Evolutionary conservation across 2,329 filamentous ascomycete genomes (phyloP).

Genomic region (Cercospora zeae-maydis): DNA sequence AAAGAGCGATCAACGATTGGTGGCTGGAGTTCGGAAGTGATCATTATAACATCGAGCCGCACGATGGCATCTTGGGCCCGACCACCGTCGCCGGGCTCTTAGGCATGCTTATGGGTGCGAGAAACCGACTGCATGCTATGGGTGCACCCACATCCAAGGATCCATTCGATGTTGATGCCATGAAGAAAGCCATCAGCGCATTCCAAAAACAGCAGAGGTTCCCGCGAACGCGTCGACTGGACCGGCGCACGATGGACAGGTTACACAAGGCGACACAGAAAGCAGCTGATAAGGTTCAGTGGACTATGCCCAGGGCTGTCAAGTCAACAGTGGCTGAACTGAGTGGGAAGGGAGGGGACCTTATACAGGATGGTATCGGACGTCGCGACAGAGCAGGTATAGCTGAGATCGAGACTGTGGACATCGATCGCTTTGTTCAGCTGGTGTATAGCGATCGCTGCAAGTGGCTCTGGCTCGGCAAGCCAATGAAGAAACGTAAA

Average conservation of each 20-base stretch:
- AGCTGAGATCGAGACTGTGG: conserved; percentile 85
- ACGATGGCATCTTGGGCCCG: conserved; percentile 86
- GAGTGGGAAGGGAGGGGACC: conserved; percentile 87
- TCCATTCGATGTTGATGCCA: conserved; percentile 77
- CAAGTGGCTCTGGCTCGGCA: conserved; percentile 95
- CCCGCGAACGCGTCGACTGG: conserved; percentile 70
- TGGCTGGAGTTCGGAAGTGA: conserved; percentile 92
- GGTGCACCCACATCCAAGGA: conserved; percentile 85
- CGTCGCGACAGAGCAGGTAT: conserved; percentile 80
- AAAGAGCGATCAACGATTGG: conserved; percentile 87
- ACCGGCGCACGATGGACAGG: conserved; percentile 75
- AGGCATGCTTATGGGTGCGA: conserved; percentile 82
- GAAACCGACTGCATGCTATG: conserved; percentile 81
- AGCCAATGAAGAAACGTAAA: conserved; percentile 62
- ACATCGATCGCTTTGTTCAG: conserved; percentile 78
- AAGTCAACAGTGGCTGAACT: conserved; percentile 94
- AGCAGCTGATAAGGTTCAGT: conserved; percentile 81
- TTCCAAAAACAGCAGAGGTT: conserved; percentile 90
- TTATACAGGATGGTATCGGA: conserved; percentile 92
- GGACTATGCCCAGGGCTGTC: conserved; percentile 88
- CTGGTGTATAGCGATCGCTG: conserved; percentile 75
- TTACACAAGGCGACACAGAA: conserved; percentile 84
- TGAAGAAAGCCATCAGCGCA: conserved; percentile 77
- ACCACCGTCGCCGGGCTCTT: conserved; percentile 85
- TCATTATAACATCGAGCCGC: conserved; percentile 87